These are phyloP conservation scores for Stagonosporopsis chrysanthemi DNA, from an alignment of 2,329 filamentous ascomycete genomes.

Conservation along the genomic window DNA sequence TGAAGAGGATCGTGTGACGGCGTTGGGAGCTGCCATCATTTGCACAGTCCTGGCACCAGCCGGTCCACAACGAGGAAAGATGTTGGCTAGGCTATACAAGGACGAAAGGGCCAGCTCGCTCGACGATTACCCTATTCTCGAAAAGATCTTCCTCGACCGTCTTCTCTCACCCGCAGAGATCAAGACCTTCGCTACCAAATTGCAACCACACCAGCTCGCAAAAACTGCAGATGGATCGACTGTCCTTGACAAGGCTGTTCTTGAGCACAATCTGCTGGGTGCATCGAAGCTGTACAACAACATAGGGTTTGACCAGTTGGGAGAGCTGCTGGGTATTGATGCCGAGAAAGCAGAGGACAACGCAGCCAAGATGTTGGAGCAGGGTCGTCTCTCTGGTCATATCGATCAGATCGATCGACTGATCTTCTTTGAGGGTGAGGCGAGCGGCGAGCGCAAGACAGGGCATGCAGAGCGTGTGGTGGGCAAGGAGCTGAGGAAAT, in stretches of 20 bases:
- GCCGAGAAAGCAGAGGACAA: slow-evolving; percentile 87
- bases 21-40: slow-evolving; percentile 85
- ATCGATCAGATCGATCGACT: slow-evolving; percentile 93
- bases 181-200: slow-evolving; percentile 78
- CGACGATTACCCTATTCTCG: slow-evolving; percentile 84
- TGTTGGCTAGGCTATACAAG: slow-evolving; percentile 86
- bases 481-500: slow-evolving; percentile 77
- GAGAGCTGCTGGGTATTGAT: slow-evolving; percentile 77
- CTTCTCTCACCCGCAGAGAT: slow-evolving; percentile 84
- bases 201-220: slow-evolving; percentile 89
- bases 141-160: slow-evolving; percentile 96
- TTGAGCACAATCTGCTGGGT: slow-evolving; percentile 93
- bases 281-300: slow-evolving; percentile 69
- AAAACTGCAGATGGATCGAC: slow-evolving; percentile 89
- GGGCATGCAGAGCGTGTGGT: slow-evolving; percentile 66
- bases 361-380: slow-evolving; percentile 94
- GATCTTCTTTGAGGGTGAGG: slow-evolving; percentile 86
- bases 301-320: slow-evolving; percentile 71
- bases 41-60: slow-evolving; percentile 93
- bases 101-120: slow-evolving; percentile 82
- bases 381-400: slow-evolving; percentile 82
- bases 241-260: slow-evolving; percentile 88
- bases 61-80: slow-evolving; percentile 81
- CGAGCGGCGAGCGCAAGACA: slow-evolving; percentile 72
- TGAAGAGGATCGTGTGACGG: slow-evolving; percentile 84